A percentile compares a stretch with the other conserved stretches of the same genome.
These are phyloP conservation scores for Eucalyptus cloeziana DNA, from an alignment of 345 rosid genomes.

Conservation along the genomic window DNA sequence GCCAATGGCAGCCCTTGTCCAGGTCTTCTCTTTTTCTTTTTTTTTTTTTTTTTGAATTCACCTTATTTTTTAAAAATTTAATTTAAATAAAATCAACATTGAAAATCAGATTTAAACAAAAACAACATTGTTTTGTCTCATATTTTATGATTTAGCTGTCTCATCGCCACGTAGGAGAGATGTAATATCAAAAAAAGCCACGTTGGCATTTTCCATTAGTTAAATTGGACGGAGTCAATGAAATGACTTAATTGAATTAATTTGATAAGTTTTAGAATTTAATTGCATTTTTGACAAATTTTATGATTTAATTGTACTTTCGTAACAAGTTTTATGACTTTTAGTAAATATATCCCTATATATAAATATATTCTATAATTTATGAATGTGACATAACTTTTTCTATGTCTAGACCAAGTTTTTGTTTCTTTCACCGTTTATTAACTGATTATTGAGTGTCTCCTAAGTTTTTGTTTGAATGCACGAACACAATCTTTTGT, in stretches of 20 bases:
- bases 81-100: too few relatives aligned
- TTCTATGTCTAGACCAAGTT: background rate
- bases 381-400: background rate
- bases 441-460: background rate
- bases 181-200: too few relatives aligned
- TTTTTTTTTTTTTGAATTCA: fast-evolving
- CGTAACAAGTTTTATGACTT: too few relatives aligned
- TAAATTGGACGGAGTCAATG: fast-evolving
- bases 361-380: background rate
- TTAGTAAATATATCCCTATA: too few relatives aligned
- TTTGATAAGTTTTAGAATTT: fast-evolving
- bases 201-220: fast-evolving
- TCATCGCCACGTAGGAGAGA: too few relatives aligned
- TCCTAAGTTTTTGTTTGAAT: background rate
- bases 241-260: too few relatives aligned
- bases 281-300: fast-evolving
- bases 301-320: fast-evolving
- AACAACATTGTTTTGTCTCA: too few relatives aligned
- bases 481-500: background rate
- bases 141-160: too few relatives aligned
- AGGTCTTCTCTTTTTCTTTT: too few relatives aligned
- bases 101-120: fast-evolving
- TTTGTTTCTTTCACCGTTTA: background rate
- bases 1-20: too few relatives aligned
- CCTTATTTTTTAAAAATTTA: too few relatives aligned